Evolutionary conservation across 176 grass and related monocot species (phyloP).

Genomic region (Neostapfia colusana): DNA sequence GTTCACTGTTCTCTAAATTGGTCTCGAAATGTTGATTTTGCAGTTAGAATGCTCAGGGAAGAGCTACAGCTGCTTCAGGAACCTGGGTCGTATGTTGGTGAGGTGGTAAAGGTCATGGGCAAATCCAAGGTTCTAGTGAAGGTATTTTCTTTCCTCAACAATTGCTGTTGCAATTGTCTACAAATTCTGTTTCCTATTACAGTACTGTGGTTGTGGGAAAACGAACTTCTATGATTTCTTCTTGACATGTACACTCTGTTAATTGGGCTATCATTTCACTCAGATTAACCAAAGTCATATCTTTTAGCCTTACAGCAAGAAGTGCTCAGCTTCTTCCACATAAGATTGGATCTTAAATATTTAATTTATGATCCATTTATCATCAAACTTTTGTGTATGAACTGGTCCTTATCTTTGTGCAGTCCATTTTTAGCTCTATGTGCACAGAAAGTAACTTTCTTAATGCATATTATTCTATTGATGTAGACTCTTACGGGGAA

Average conservation of each 20-base stretch:
- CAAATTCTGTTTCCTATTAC: background rate
- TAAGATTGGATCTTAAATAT: background rate
- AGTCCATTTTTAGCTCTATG: background rate
- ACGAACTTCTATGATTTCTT: background rate
- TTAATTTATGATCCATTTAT: background rate
- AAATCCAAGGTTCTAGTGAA: constrained; percentile 99
- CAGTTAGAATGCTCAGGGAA: constrained; percentile 93
- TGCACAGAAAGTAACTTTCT: background rate
- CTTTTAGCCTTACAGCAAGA: background rate
- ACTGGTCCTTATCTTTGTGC: background rate
- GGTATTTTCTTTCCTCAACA: constrained; percentile 39
- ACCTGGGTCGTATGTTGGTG: constrained; percentile 92
- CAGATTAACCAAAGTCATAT: background rate
- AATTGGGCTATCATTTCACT: too few species aligned
- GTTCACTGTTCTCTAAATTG: constrained; percentile 11
- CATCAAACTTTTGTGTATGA: background rate
- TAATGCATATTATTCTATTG: background rate
- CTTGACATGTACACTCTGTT: too few species aligned
- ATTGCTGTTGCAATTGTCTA: background rate
- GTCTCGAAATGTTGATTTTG: constrained; percentile 7
- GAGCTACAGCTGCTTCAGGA: constrained; percentile 96
- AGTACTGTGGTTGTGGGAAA: background rate
- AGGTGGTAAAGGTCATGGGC: constrained; percentile 98
- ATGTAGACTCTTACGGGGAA: background rate
- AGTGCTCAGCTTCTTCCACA: background rate